These are phyloP conservation scores for Diaporthe sp. DNA, from an alignment of 2,329 filamentous ascomycete species.

Conservation along the genomic window DNA sequence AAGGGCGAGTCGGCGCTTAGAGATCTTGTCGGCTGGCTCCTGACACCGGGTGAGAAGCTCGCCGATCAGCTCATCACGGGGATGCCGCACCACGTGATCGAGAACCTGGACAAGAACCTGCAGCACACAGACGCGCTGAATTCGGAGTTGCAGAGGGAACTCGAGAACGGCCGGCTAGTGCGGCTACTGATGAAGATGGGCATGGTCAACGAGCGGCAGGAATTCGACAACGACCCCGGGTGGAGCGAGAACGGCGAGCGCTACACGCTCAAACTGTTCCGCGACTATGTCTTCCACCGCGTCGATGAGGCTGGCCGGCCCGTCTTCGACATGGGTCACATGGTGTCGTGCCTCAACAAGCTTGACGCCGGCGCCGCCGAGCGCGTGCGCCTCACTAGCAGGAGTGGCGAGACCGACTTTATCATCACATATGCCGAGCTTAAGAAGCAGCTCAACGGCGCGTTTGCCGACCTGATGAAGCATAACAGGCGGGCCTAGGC, in stretches of 20 bases:
- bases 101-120: conserved; percentile 82
- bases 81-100: conserved; percentile 82
- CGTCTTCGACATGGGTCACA: conserved; percentile 88
- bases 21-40: conserved; percentile 85
- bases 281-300: conserved; percentile 97
- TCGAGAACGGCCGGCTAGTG: conserved; percentile 90
- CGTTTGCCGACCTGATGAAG: conserved; percentile 72
- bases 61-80: conserved; percentile 85
- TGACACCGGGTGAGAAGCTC: conserved; percentile 76
- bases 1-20: conserved; percentile 69
- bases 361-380: conserved; percentile 92
- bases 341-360: conserved; percentile 89
- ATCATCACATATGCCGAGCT: conserved; percentile 92
- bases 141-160: conserved; percentile 80
- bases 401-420: conserved; percentile 91
- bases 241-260: conserved; percentile 96
- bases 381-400: conserved; percentile 85
- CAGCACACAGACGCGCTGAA: conserved; percentile 83
- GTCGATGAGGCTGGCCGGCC: conserved; percentile 88
- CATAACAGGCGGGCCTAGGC: conserved; percentile 44
- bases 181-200: conserved; percentile 87
- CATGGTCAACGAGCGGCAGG: conserved; percentile 89
- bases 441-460: conserved; percentile 72
- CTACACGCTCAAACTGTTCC: conserved; percentile 93
- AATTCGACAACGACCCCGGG: conserved; percentile 80